Evolutionary conservation across 805 yeast genomes (phyloP).

Genomic region (Candida corydali): DNA sequence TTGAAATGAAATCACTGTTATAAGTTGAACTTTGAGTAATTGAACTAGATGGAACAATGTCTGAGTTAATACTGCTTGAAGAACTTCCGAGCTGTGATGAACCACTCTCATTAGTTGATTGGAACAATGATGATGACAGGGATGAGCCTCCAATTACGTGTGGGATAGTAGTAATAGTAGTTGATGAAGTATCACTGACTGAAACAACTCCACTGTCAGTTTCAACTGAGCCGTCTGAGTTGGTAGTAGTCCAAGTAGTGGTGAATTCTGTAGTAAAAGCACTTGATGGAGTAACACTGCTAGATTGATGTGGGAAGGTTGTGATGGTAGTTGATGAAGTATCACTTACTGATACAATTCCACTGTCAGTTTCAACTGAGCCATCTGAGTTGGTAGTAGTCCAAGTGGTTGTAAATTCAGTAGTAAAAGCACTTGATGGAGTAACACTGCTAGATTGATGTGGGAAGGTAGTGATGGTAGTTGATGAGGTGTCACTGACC

Average conservation of each 20-base stretch:
- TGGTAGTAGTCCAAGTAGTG: conserved; percentile 11
- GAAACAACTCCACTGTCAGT: conserved; percentile 16
- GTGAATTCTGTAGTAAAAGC: too few species aligned
- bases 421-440: conserved; percentile 5
- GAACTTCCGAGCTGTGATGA: conserved; percentile 12
- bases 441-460: too few species aligned
- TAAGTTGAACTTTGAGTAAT: conserved; percentile 11
- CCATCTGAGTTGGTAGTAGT: conserved; percentile 12
- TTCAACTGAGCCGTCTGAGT: conserved; percentile 8
- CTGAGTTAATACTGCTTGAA: too few species aligned
- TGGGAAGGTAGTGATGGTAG: conserved; percentile 5
- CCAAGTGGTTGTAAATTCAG: conserved; percentile 10
- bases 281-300: too few species aligned
- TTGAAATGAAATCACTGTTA: conserved; percentile 11
- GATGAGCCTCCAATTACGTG: too few species aligned
- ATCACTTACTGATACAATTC: conserved; percentile 8
- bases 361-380: conserved; percentile 10
- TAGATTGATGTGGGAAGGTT: too few species aligned
- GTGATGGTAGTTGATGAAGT: too few species aligned
- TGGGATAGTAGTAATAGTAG: conserved; percentile 1
- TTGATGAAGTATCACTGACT: neutral
- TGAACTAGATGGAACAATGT: too few species aligned
- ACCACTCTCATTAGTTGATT: too few species aligned
- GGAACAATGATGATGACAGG: too few species aligned
- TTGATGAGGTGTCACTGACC: neutral